Conservation (phyloP, 78 protist species). For the Corallochytrium limacisporum region DNA sequence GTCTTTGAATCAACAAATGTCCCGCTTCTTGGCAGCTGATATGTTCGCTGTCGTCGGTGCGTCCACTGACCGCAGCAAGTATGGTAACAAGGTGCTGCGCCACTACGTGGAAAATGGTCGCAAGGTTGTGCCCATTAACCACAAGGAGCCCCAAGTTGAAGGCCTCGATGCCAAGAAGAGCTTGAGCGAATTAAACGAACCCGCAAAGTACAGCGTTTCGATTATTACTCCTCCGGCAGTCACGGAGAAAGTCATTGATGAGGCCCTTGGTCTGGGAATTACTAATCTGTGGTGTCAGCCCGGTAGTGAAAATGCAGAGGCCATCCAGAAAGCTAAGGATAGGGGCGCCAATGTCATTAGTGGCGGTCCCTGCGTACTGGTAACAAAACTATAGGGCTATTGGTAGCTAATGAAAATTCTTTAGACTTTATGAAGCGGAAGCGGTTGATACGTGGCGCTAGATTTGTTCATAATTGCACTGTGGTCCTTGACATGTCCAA, state of each 20-base stretch:
- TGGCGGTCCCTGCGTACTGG: not conserved
- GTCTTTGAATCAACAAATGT: no score
- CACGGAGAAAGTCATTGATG: not conserved
- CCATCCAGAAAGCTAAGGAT: not conserved
- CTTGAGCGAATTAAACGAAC: not conserved
- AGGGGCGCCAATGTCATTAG: not conserved
- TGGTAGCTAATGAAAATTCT: not conserved
- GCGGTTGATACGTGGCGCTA: no score
- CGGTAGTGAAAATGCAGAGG: not conserved
- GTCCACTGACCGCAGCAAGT: not conserved
- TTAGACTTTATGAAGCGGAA: no score
- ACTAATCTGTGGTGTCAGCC: not conserved
- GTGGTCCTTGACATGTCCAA: no score
- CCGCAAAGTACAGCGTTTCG: not conserved
- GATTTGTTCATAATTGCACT: no score
- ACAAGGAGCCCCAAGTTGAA: not conserved
- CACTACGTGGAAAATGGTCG: not conserved
- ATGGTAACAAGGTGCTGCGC: not conserved
- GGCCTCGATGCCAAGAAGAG: not conserved
- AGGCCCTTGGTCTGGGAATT: not conserved
- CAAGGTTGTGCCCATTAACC: not conserved
- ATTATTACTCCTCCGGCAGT: not conserved
- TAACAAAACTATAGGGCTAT: no score
- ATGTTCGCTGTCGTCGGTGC: not conserved
- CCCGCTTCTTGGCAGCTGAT: no score